phyloP scores from a whole-genome alignment of 2,329 filamentous ascomycete genomes.

The Neonectria faginata region DNA sequence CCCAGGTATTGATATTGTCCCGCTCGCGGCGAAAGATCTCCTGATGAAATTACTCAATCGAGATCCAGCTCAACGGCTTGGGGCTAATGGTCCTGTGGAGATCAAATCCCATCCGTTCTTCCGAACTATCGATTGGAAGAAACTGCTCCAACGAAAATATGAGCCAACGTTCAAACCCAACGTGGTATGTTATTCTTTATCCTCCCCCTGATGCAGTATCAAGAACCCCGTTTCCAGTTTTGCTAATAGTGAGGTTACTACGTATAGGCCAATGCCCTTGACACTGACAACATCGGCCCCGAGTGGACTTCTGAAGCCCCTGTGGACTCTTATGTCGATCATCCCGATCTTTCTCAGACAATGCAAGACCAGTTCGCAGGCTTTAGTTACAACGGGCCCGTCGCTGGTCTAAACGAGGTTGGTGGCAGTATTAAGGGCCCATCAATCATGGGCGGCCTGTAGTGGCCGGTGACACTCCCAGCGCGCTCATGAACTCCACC shows the following conservation, averaged over 20 bases:
- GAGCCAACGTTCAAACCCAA: constrained; percentile 93
- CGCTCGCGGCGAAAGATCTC: constrained; percentile 89
- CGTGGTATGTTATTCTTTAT: too few species aligned
- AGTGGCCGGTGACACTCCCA: too few species aligned
- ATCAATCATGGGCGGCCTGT: constrained; percentile 59
- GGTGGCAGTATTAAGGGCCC: constrained; percentile 93
- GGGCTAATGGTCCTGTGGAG: constrained; percentile 93
- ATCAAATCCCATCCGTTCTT: constrained; percentile 99
- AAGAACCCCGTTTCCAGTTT: too few species aligned
- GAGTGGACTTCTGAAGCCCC: constrained; percentile 93
- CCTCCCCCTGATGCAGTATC: too few species aligned
- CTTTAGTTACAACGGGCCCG: constrained; percentile 95
- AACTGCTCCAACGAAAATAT: constrained; percentile 94
- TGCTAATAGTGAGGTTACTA: too few species aligned
- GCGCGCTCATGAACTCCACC: too few species aligned
- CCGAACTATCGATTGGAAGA: constrained; percentile 97
- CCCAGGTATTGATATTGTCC: constrained; percentile 81
- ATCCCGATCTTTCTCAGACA: constrained; percentile 88
- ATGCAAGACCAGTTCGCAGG: constrained; percentile 94
- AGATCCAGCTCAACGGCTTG: constrained; percentile 86
- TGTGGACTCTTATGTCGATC: constrained; percentile 94
- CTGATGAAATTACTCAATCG: constrained; percentile 89
- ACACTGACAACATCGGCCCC: constrained; percentile 91
- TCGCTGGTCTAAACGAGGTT: constrained; percentile 89
- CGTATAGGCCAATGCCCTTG: constrained; percentile 79